Conservation (phyloP, 2,329 filamentous ascomycete genomes). For the Ophiostoma pallidulum region DNA sequence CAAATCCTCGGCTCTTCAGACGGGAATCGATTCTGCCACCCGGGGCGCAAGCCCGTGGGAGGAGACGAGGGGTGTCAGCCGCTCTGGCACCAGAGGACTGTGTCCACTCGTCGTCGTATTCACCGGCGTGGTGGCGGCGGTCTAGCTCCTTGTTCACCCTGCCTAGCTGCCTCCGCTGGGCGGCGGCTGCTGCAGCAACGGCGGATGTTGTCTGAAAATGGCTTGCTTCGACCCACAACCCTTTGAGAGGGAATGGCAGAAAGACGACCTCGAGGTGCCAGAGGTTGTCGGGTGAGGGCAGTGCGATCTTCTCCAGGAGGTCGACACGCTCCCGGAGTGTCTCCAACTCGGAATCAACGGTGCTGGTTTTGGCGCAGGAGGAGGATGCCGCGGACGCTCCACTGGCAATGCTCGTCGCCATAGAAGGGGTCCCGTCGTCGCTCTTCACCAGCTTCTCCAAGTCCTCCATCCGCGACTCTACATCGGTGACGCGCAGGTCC, state of each 20-base stretch:
- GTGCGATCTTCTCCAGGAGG: constrained; percentile 28
- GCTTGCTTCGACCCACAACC: constrained; percentile 42
- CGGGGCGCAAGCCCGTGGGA: constrained; percentile 57
- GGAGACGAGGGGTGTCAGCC: constrained; percentile 50
- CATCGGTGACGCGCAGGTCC: constrained; percentile 58
- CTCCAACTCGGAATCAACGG: constrained; percentile 39
- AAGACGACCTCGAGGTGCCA: constrained; percentile 73
- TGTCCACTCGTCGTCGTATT: constrained; percentile 41
- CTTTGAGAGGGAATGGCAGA: constrained; percentile 56
- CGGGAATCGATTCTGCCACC: constrained; percentile 56
- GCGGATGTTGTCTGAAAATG: constrained; percentile 33
- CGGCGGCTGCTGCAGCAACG: constrained; percentile 11
- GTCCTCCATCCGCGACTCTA: constrained; percentile 55
- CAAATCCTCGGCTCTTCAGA: constrained; percentile 64
- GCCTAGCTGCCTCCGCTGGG: constrained; percentile 23
- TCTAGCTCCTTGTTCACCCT: constrained; percentile 16
- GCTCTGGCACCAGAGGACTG: constrained; percentile 37
- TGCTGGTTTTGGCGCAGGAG: constrained; percentile 31
- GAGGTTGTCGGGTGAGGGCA: constrained; percentile 53
- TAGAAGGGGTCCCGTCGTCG: constrained; percentile 37
- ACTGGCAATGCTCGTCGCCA: constrained; percentile 27
- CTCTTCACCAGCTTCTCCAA: constrained; percentile 42
- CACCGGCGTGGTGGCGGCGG: not conserved
- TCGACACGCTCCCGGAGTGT: constrained; percentile 1
- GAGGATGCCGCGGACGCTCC: not conserved